A percentile compares a stretch with the other conserved stretches of the same genome.
These are phyloP conservation scores for Naganishia friedmannii DNA, from an alignment of 768 basidiomycete species.

Conservation along the genomic window DNA sequence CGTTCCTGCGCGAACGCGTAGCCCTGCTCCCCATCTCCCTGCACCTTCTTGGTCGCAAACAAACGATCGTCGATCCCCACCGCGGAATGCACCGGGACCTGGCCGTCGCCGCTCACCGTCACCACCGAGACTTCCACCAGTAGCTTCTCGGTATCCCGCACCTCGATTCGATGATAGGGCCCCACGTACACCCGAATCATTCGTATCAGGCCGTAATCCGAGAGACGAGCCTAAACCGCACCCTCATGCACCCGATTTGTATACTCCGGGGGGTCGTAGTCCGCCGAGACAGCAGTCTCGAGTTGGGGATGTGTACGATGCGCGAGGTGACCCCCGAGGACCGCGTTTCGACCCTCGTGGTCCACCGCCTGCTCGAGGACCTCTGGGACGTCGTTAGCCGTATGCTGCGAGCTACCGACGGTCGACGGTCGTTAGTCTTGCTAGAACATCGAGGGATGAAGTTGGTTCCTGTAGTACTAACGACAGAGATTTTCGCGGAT, in stretches of 20 bases:
- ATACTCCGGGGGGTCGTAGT: constrained; percentile 10
- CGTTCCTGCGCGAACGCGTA: not conserved
- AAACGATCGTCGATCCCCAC: not conserved
- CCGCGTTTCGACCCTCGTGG: not conserved
- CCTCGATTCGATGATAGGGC: not conserved
- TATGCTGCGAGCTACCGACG: too few relatives aligned
- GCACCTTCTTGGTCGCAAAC: not conserved
- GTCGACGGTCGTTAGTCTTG: not conserved
- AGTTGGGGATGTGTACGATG: not conserved
- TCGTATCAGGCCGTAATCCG: not conserved
- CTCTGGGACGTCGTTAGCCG: not conserved
- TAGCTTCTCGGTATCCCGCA: not conserved
- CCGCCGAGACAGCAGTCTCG: constrained; percentile 7
- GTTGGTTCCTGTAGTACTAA: too few relatives aligned
- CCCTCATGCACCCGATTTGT: constrained; percentile 11
- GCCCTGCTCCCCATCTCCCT: constrained; percentile 14
- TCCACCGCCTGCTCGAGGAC: constrained; percentile 1
- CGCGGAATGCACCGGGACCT: not conserved
- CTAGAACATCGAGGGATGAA: not conserved
- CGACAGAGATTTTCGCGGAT: too few relatives aligned
- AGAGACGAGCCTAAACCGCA: constrained; percentile 6
- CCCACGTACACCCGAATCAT: not conserved
- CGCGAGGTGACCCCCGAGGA: not conserved
- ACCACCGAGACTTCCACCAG: not conserved
- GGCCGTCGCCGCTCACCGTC: constrained; percentile 17